Base-by-base conservation (phyloP, 2,329 filamentous ascomycete genomes). In the Hypoxylon sp. region DNA sequence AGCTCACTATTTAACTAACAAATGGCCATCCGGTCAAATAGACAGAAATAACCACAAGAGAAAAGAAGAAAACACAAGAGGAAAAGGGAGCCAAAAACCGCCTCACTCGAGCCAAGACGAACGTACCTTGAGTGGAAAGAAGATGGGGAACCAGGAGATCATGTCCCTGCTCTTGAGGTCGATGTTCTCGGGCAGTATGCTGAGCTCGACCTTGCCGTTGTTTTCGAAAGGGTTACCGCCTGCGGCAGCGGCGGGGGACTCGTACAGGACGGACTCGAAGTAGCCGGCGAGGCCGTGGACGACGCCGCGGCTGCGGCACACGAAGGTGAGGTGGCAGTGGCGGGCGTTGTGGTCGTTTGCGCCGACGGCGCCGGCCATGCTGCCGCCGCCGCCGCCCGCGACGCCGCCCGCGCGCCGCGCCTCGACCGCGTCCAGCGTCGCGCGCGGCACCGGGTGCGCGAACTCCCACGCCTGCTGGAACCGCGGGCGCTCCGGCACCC, bases 91-190 rank as follows among this genome's bases (percentile, higher is more conserved):
- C 5, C 17, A 11, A 1, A 10, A 4, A 23, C 26, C 8, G 18
- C 6, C 10, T 23, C 17, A 31, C 10, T 6, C 17, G 9, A 9
- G 13, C 13, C 17, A 15, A 9, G 13, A 8, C n/a, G 18, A 47
- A 73, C 84, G 70, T 79, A 93, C 92, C 86, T 95, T 96, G 11
- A 99, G 78, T 0, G 96, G 95, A 72, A 99, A 99, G 78, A 94
- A 97, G 24, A 99, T 98, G 1, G 95, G 95, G 73, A 99, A 99
- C 95, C 95, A 99, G 52, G 91, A 96, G 63, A 97, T 96, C 96
- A 99, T 99, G 69, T 96, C 93, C 71, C 89, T 90, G 80, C 92
- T 97, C 84, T 98, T 98, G 55, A 80, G 79, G 53, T 95, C 91
- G 77, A 99, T 98, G 24, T 89, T 91, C 63, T 96, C 90, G 0